Base-by-base conservation (phyloP, 345 rosid species). In the Abelmoschus esculentus region DNA sequence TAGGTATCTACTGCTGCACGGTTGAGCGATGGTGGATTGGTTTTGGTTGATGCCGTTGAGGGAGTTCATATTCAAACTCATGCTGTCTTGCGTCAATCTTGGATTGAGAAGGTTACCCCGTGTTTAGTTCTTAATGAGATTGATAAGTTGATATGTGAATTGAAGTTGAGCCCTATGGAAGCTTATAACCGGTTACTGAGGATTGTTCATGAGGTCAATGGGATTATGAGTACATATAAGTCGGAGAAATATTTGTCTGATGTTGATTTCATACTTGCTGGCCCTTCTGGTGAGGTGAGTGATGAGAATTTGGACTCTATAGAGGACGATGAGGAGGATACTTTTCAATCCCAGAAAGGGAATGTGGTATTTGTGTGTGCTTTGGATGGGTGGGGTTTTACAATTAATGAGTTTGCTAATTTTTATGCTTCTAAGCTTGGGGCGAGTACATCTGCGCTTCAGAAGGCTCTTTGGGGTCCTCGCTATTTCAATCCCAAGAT, bases 1-100 rank as follows among this genome's bases (percentile, higher is more conserved):
- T 98, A 95, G 79, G 98, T 91, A 47, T 95, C 97, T 0, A 95
- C 90, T 1, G 97, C 96, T 11, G 99, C 98, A 14, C 74, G 96
- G 46, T 79, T 91, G 82, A 91, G 98, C 59, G 99, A 91, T 13
- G 99, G 96, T 9, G 96, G 91, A 1, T 79, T 90, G 81, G 85
- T 95, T 74, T 76, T 91, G 81, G 98, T 95, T 62, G 98, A 95
- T 83, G 98, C 98, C 42, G 98, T 91, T 44, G 97, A 93, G 71
- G 96, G 98, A 46, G 95, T 89, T 0, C 98, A 89, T 66, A 90
- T 93, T 61, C 98, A 93, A 80, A 93, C 96, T 0, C 99, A 91
- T 50, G 98, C 98, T 4, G 96, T 91, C 58, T 67, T 91, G 82
- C 90, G 93, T 11, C 96, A 91, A 61, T 80, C 93, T 34, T 95